Evolutionary conservation across 2,329 filamentous ascomycete genomes (phyloP), one percentile per base, ranked within the genome.

Genomic region (Trichoderma koningiopsis): DNA sequence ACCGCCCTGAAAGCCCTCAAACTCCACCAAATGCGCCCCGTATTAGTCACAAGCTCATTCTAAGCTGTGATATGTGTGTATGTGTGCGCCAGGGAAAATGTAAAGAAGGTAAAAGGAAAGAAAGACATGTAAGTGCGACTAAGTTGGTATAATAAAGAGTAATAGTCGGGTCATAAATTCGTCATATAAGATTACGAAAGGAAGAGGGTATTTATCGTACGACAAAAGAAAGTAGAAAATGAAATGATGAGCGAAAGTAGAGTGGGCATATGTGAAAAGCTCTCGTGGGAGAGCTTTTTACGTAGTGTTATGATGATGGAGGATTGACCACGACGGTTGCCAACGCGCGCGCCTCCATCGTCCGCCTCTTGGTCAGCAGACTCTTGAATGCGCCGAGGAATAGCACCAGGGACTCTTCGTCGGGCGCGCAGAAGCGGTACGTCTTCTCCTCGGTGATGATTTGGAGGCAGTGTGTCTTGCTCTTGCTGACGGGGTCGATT

Each of bases 371-470:
- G 49, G 89, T 87, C 52, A 96, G 81, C 69, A 95, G 81, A 77
- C 94, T 97, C 82, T 98, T 98, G 81, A 97, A 89, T 0, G 94
- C 92, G 2, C 95, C 96, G 0, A 99, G 85, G 82, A 93, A 97
- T 72, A 91, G 91, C 49, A 94, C 89, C 68, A 98, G 83, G 1
- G 87, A 85, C 75, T 97, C 93, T 78, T 99, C 96, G 75, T 93
- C 89, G 24, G 88, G 84, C 0, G 94, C 89, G 76, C 91, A 92
- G 72, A 96, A 91, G 35, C 90, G 87, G 74, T 91, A 92, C 68
- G 87, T 92, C 81, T 93, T 96, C 77, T 98, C 95, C 75, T 97
- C 95, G 43, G 92, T 92, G 76, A 99, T 97, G 75, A 98, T 87
- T 80, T 98, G 95, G 78, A 98, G 85, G 79, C 96, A 98, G 77